A percentile compares a stretch with the other conserved stretches of the same genome.
These are phyloP conservation scores for Papilionanthe hybrid DNA, from an alignment of 116 monocot genomes.

Conservation along the genomic window DNA sequence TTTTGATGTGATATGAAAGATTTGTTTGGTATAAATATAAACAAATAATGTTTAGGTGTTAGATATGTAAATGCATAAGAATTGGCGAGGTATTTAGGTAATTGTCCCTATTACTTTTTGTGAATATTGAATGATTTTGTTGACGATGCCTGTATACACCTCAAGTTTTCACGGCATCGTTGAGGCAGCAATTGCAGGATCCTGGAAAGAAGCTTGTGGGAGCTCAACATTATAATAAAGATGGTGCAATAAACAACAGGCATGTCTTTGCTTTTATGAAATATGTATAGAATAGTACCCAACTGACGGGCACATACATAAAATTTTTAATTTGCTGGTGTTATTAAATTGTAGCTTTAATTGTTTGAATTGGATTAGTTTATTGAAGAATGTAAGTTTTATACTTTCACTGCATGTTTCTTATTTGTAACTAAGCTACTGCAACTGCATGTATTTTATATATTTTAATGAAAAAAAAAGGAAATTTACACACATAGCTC, in stretches of 20 bases:
- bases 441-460: not conserved
- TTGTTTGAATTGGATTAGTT: not conserved
- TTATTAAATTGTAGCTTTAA: not conserved
- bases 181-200: slow-evolving; percentile 93
- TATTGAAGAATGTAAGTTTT: not conserved
- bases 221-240: slow-evolving; percentile 96
- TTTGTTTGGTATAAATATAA: no score
- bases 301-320: not conserved
- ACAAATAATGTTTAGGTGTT: no score
- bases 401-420: not conserved
- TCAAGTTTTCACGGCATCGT: slow-evolving; percentile 78
- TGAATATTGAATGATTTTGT: not conserved
- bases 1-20: no score
- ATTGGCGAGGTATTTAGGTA: no score
- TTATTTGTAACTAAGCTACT: not conserved
- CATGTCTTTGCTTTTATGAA: slow-evolving; percentile 20
- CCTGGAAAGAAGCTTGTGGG: slow-evolving; percentile 80
- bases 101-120: not conserved
- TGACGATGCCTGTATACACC: not conserved
- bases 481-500: no score
- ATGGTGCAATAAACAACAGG: slow-evolving; percentile 74
- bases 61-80: no score
- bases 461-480: not conserved
- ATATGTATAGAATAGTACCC: not conserved
- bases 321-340: not conserved